These are phyloP conservation scores for Funneliformis mosseae DNA, from an alignment of 192 early-diverging fungal genomes.

Conservation along the genomic window DNA sequence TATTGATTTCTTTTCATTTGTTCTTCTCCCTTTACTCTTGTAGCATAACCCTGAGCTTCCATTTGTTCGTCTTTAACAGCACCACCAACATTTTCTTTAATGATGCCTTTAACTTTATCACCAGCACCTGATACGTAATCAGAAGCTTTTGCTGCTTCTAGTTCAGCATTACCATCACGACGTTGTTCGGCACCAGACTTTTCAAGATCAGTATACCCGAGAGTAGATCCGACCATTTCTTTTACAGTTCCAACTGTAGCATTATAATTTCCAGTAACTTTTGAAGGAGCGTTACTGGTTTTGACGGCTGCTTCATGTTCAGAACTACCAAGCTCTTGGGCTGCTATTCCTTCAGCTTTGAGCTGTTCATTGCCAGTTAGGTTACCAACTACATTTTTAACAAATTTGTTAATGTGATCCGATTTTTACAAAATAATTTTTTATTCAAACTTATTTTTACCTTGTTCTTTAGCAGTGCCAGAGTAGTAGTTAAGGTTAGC, in stretches of 20 bases:
- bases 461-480: background rate
- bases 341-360: background rate
- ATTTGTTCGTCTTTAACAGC: background rate
- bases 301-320: background rate
- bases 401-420: background rate
- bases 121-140: background rate
- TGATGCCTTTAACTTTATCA: background rate
- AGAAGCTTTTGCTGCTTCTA: slow-evolving; percentile 8
- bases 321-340: background rate
- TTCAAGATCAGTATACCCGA: slow-evolving; percentile 11
- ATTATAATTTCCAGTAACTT: slow-evolving; percentile 19
- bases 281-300: background rate
- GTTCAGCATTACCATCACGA: slow-evolving; percentile 27
- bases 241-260: slow-evolving; percentile 18
- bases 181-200: slow-evolving; percentile 5
- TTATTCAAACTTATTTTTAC: background rate
- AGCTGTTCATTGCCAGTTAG: background rate
- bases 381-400: background rate
- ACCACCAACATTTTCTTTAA: background rate
- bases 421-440: background rate
- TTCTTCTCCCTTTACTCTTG: background rate
- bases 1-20: background rate
- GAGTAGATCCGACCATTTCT: slow-evolving; percentile 25
- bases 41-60: background rate
- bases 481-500: background rate